Base-by-base conservation (phyloP, 108 stramenopile genomes). In the Cyclotella atomus region DNA sequence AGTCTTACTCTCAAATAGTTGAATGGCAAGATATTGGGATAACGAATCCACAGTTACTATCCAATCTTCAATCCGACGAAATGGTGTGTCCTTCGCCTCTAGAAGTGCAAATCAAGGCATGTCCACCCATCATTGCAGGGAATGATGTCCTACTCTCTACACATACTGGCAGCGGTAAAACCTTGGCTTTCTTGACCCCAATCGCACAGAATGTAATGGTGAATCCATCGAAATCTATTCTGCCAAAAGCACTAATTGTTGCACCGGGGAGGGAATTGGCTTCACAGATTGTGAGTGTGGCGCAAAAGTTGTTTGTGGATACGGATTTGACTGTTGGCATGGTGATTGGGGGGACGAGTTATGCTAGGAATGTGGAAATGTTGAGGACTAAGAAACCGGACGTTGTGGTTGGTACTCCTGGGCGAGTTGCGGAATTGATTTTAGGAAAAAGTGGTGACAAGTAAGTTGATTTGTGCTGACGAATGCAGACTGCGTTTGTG, bases 201-300 rank as follows among this genome's bases (percentile, higher is more conserved):
- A 64, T 95, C 19, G 73, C 86, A 19, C 84, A 92, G 57, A 83
- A 84, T 30, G 59, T 91, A 16, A 65, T 92, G 54, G 47, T 77
- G 20, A 30, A 71, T 43, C 34, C 46, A 20, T 59, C 43, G 55
- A 38, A 55, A 46, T 74, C 41, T 8, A 57, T 80, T 15, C 57
- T 71, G 50, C 82, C 83, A 12, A 72, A 73, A 57, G 80, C 87
- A n/a, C 43, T 96, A 50, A 83, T 96, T 20, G 78, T 96, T 30
- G 92, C 89, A 25, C 95, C 95, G 2, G 95, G 95, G 7, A 70
- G 95, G 25, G 95, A 96, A 81, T 71, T 96, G 59, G 92, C 92
- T 0, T 88, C 86, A 85, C 95, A 96, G 69, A 93, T 96, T 75
- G 84, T 80, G 2, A 77, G 73, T 29, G 95, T 96, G 19, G 89